Evolutionary conservation across 352 stramenopile genomes (phyloP).

Genomic region (Pythium monospermum): DNA sequence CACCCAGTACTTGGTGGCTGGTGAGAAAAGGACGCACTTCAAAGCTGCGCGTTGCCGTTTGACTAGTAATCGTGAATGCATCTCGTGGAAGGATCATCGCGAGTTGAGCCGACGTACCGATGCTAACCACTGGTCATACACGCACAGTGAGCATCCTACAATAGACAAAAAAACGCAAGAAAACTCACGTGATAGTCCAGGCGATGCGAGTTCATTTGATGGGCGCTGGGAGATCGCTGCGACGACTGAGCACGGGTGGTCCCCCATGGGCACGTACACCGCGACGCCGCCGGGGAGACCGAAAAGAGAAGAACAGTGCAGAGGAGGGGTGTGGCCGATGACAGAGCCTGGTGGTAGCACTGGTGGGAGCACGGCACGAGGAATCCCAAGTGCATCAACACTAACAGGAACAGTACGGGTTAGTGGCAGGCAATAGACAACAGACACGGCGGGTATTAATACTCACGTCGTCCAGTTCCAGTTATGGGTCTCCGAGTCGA

Average conservation of each 20-base stretch:
- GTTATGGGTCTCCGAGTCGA: slow-evolving; percentile 32
- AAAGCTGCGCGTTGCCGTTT: slow-evolving; percentile 33
- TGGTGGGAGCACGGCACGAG: slow-evolving; percentile 48
- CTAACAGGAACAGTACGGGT: slow-evolving; percentile 17
- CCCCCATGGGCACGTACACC: slow-evolving; percentile 68
- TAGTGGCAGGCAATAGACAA: neutral
- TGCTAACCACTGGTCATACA: slow-evolving; percentile 56
- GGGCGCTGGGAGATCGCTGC: slow-evolving; percentile 40
- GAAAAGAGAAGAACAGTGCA: too few relatives aligned
- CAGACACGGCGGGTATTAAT: slow-evolving; percentile 7
- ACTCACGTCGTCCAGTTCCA: slow-evolving; percentile 41
- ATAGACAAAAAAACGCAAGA: neutral
- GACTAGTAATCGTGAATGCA: slow-evolving; percentile 1
- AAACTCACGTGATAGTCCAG: slow-evolving; percentile 1
- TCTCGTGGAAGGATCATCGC: slow-evolving; percentile 49
- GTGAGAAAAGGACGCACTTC: slow-evolving; percentile 72
- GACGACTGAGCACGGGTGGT: slow-evolving; percentile 73
- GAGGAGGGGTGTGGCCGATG: slow-evolving; percentile 29
- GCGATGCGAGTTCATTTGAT: neutral
- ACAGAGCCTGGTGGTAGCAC: slow-evolving; percentile 47
- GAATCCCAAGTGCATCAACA: slow-evolving; percentile 52
- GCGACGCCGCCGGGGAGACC: slow-evolving; percentile 29
- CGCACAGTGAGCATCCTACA: neutral
- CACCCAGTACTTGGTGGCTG: slow-evolving; percentile 45
- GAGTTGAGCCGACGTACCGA: slow-evolving; percentile 78